Evolutionary conservation across 2,329 filamentous ascomycete genomes (phyloP).

Genomic region (Aureobasidium sp.): DNA sequence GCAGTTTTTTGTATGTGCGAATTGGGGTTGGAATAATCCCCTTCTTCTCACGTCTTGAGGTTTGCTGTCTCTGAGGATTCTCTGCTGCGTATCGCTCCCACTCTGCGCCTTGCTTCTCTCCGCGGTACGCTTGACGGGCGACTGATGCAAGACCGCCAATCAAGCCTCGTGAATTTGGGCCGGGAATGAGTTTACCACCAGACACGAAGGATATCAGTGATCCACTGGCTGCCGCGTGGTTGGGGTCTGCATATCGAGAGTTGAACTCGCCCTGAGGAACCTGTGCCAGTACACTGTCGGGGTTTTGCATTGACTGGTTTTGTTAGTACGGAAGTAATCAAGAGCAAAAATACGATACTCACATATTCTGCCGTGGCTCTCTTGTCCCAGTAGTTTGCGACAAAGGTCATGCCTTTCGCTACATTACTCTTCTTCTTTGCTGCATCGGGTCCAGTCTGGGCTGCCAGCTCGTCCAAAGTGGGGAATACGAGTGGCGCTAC

Average conservation of each 20-base stretch:
- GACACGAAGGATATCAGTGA: conserved; percentile 41
- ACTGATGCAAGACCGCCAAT: conserved; percentile 6
- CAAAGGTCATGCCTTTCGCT: not conserved
- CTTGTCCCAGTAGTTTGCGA: conserved; percentile 7
- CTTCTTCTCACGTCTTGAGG: not conserved
- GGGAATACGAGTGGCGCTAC: conserved; percentile 39
- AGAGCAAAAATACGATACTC: not conserved
- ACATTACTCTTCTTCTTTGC: not conserved
- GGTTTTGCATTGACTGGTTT: conserved; percentile 9
- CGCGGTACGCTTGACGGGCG: not conserved
- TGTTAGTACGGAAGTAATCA: not conserved
- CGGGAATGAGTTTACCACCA: conserved; percentile 30
- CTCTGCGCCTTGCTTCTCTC: conserved; percentile 12
- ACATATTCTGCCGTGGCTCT: conserved; percentile 8
- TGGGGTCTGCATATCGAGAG: conserved; percentile 47
- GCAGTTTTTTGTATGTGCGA: conserved; percentile 4
- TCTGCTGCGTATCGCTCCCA: not conserved
- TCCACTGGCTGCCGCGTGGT: conserved; percentile 45
- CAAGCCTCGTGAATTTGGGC: conserved; percentile 3
- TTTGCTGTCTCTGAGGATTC: not conserved
- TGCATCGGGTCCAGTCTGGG: not conserved
- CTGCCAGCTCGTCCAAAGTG: conserved; percentile 1
- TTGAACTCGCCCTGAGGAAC: conserved; percentile 20
- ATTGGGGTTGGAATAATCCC: not conserved
- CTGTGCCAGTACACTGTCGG: not conserved